Evolutionary conservation across 345 rosid species (phyloP).

Genomic region (Gossypium thurberi): DNA sequence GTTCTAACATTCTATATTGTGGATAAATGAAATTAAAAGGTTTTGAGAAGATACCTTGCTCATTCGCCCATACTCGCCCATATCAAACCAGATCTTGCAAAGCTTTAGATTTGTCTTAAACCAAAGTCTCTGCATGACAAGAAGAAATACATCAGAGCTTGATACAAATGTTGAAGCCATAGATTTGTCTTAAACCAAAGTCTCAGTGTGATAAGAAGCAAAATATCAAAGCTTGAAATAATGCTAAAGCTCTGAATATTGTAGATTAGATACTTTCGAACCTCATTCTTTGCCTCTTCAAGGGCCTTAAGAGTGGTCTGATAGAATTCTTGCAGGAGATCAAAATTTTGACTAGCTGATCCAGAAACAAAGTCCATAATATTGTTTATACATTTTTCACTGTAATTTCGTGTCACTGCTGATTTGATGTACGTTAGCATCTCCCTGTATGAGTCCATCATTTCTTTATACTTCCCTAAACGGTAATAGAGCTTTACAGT

Average conservation of each 20-base stretch:
- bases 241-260: background rate
- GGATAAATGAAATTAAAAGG: background rate
- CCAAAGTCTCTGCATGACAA: conserved; percentile 80
- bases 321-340: conserved; percentile 81
- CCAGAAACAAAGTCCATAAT: conserved; percentile 99
- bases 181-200: conserved; percentile 98
- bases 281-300: conserved; percentile 99
- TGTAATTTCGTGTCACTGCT: conserved; percentile 91
- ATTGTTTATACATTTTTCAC: conserved; percentile 96
- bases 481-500: conserved; percentile 95
- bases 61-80: conserved; percentile 97
- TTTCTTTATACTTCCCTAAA: conserved; percentile 74
- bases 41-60: conserved; percentile 53
- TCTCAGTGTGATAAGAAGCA: conserved; percentile 51
- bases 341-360: conserved; percentile 91
- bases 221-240: conserved; percentile 15
- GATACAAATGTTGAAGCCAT: background rate
- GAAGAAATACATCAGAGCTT: conserved; percentile 19
- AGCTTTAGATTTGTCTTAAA: conserved; percentile 97
- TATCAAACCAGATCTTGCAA: conserved; percentile 98
- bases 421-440: conserved; percentile 96
- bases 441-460: conserved; percentile 91
- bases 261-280: conserved; percentile 9
- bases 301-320: conserved; percentile 95
- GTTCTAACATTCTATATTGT: background rate